Percentiles rank a stretch among this genome's conserved stretches.
These are phyloP conservation scores for Holtermannia corniformis DNA, from an alignment of 768 basidiomycete genomes.

Conservation along the genomic window DNA sequence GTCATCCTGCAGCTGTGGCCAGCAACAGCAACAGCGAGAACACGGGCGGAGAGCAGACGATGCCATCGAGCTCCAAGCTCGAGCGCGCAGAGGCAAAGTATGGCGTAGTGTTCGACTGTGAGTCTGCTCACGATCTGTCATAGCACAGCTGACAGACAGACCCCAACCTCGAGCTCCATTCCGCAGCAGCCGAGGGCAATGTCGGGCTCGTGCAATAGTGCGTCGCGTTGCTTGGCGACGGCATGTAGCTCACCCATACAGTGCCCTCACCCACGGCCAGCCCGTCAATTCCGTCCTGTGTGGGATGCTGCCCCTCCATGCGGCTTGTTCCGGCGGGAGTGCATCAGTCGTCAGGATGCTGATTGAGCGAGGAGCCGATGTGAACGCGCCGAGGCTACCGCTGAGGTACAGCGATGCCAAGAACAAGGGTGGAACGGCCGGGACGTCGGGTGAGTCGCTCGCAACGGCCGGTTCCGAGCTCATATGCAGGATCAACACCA, in stretches of 20 bases:
- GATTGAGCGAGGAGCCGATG: conserved; percentile 92
- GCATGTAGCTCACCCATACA: conserved; percentile 2
- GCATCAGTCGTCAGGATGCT: conserved; percentile 77
- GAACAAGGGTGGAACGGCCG: conserved; percentile 35
- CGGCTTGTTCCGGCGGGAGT: conserved; percentile 82
- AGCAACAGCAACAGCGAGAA: background rate
- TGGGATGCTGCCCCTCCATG: conserved; percentile 93
- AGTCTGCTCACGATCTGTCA: conserved; percentile 8
- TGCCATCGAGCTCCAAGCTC: conserved; percentile 1
- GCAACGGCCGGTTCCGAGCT: conserved; percentile 1
- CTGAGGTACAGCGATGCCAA: conserved; percentile 44
- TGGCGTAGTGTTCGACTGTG: conserved; percentile 37
- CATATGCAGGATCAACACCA: conserved; percentile 65
- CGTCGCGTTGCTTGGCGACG: background rate
- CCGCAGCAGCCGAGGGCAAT: conserved; percentile 56
- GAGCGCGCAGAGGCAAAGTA: conserved; percentile 37
- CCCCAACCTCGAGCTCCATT: conserved; percentile 46
- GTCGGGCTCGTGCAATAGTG: conserved; percentile 47
- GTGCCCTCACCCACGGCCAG: conserved; percentile 82
- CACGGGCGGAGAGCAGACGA: background rate
- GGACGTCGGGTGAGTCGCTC: conserved; percentile 37
- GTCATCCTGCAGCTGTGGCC: background rate
- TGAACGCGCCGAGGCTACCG: conserved; percentile 72
- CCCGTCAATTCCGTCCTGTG: conserved; percentile 93
- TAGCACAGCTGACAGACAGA: conserved; percentile 13